phyloP scores from a whole-genome alignment of 2,329 filamentous ascomycete species.

The Chrysoporthe deuterocubensis region DNA sequence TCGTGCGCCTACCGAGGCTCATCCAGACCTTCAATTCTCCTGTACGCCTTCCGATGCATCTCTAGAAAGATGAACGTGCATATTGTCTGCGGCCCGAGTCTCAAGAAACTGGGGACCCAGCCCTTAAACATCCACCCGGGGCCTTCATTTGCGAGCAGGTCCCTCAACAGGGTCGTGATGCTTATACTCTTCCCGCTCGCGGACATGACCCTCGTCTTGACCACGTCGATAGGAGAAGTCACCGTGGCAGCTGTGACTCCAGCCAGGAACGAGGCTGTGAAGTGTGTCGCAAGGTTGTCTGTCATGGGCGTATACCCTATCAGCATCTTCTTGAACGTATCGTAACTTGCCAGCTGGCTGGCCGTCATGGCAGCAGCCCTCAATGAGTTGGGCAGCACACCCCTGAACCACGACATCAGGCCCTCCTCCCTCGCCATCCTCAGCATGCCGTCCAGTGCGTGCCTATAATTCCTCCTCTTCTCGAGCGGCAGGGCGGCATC shows the following conservation, averaged over 20 bases:
- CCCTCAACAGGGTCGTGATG: slow-evolving; percentile 63
- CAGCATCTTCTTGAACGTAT: slow-evolving; percentile 75
- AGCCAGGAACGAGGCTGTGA: slow-evolving; percentile 75
- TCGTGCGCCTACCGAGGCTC: slow-evolving; percentile 35
- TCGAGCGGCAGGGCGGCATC: slow-evolving; percentile 75
- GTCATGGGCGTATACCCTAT: slow-evolving; percentile 68
- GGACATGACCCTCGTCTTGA: slow-evolving; percentile 89
- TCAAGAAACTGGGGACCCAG: slow-evolving; percentile 78
- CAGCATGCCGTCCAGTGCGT: slow-evolving; percentile 84
- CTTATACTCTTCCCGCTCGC: slow-evolving; percentile 53
- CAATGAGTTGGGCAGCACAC: slow-evolving; percentile 80
- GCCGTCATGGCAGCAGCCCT: slow-evolving; percentile 88
- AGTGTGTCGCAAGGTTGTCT: slow-evolving; percentile 77
- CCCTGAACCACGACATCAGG: slow-evolving; percentile 74
- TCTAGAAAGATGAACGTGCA: slow-evolving; percentile 87
- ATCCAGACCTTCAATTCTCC: slow-evolving; percentile 53
- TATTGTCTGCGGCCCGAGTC: slow-evolving; percentile 78
- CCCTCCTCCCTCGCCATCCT: slow-evolving; percentile 91
- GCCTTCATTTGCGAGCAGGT: slow-evolving; percentile 73
- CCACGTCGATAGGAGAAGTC: slow-evolving; percentile 83
- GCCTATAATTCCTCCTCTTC: slow-evolving; percentile 83
- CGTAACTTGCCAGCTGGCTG: slow-evolving; percentile 82
- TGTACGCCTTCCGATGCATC: slow-evolving; percentile 80
- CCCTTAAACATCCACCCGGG: slow-evolving; percentile 86
- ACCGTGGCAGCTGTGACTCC: slow-evolving; percentile 84